Evolutionary conservation across 2,329 filamentous ascomycete genomes (phyloP), one percentile per base, ranked within the genome.

Genomic region (Xylariales sp.): DNA sequence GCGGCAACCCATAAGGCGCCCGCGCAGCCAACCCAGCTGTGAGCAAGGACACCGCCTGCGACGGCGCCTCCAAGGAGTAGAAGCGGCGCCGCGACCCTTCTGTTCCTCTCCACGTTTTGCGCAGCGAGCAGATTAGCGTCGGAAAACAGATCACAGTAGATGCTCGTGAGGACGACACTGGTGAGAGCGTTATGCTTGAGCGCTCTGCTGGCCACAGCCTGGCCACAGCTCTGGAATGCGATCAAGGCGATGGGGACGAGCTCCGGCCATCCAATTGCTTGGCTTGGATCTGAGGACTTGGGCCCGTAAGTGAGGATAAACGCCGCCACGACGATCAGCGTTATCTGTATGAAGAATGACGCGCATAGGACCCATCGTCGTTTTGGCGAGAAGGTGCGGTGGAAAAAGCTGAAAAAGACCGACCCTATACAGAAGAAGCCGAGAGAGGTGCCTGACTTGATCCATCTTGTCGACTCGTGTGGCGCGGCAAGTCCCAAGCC

Each of bases 121-220:
- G 75, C 55, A 0, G 78, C 77, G 43, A 87, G 84, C 3, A 88
- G 73, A 30, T 83, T 78, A 39, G 81, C 79, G 64, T 93, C 91
- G 1, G 89, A 91, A 72, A 93, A 93, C 23, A 95, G 76, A 77
- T 95, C 93, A 76, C 91, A 94, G 81, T 94, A 95, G 69, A 93
- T 89, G 76, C 91, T 93, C 0, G 93, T 95, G 67, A 96, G 80
- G 3, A 94, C 93, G 16, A 94, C 92, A 69, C 90, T 93, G 0
- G 92, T 94, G 23, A 95, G 81, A 1, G 89, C 88, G 65, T 89
- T 89, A 75, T 90, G 91, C 73, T 89, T 86, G 67, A 95, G 79
- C 0, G 91, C 89, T 3, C 92, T 82, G 73, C 90, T 93, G 0
- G 88, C 87, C n/a, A 94, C 89, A 0, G 92, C 91, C 77, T 95